Conservation (phyloP, 2,329 filamentous ascomycete species). For the Claviceps cyperi region DNA sequence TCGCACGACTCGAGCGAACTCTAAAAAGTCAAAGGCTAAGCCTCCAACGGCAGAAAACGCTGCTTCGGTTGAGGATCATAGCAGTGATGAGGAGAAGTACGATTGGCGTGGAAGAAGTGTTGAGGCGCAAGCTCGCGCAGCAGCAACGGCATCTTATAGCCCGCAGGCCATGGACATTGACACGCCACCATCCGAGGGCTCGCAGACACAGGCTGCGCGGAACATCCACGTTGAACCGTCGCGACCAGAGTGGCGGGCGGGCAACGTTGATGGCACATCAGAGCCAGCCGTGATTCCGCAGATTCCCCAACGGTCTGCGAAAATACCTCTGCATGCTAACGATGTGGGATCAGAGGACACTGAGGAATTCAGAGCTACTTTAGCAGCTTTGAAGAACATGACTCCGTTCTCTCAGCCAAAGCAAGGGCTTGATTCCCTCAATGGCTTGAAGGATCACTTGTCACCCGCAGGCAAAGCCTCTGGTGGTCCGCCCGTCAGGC, state of each 20-base stretch:
- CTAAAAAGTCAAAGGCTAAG: constrained; percentile 47
- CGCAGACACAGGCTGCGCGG: constrained; percentile 20
- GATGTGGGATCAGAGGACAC: constrained; percentile 38
- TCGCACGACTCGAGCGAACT: constrained; percentile 27
- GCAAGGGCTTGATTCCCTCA: constrained; percentile 37
- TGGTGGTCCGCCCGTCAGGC: constrained; percentile 23
- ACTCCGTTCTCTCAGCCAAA: constrained; percentile 36
- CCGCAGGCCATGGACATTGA: constrained; percentile 54
- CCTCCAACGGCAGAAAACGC: constrained; percentile 29
- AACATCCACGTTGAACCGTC: constrained; percentile 45
- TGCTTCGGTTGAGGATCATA: constrained; percentile 32
- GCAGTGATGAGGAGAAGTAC: constrained; percentile 26
- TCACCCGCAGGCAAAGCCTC: constrained; percentile 41
- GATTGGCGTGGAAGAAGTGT: constrained; percentile 22
- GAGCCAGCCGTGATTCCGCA: constrained; percentile 9
- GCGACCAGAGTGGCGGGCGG: constrained; percentile 44
- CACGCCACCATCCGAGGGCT: constrained; percentile 25
- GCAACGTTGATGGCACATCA: constrained; percentile 23
- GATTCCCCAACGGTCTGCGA: constrained; percentile 6
- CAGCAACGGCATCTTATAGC: constrained; percentile 23
- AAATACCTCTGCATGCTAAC: constrained; percentile 18
- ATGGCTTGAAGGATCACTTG: constrained; percentile 40
- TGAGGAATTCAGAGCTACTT: constrained; percentile 38
- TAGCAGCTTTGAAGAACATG: constrained; percentile 41
- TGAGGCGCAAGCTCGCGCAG: constrained; percentile 11